Evolutionary conservation across 345 rosid genomes (phyloP).

Genomic region (Orychophragmus violaceus): DNA sequence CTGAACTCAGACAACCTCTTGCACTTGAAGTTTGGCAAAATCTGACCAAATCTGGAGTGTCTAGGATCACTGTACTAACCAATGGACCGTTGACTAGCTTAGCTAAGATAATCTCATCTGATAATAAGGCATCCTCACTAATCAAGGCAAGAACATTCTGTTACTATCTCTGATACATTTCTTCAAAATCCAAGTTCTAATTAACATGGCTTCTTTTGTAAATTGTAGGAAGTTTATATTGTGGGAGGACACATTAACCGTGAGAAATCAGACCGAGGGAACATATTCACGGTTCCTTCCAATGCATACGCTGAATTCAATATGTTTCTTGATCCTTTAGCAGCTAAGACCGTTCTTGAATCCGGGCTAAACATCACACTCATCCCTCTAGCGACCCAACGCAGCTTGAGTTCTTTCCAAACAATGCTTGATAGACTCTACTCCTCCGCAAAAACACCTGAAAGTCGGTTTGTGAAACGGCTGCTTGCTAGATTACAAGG

Average conservation of each 20-base stretch:
- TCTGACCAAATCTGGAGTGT: slow-evolving; percentile 30
- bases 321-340: slow-evolving; percentile 82
- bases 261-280: slow-evolving; percentile 41
- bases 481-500: slow-evolving; percentile 47
- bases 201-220: background rate
- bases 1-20: slow-evolving; percentile 63
- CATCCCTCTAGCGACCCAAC: slow-evolving; percentile 60
- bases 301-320: slow-evolving; percentile 69
- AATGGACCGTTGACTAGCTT: slow-evolving; percentile 82
- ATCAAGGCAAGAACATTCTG: slow-evolving; percentile 46
- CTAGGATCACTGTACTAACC: slow-evolving; percentile 63
- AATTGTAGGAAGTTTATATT: slow-evolving; percentile 56
- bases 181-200: background rate
- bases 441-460: slow-evolving; percentile 41
- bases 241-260: slow-evolving; percentile 75
- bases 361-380: slow-evolving; percentile 63
- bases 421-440: slow-evolving; percentile 30
- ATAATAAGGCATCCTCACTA: slow-evolving; percentile 32
- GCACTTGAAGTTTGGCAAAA: slow-evolving; percentile 74
- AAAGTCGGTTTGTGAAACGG: slow-evolving; percentile 43
- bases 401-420: slow-evolving; percentile 40
- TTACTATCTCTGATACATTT: background rate
- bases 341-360: slow-evolving; percentile 62
- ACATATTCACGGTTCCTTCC: slow-evolving; percentile 43
- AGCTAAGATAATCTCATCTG: slow-evolving; percentile 50